phyloP scores from a whole-genome alignment of 495 filamentous ascomycete genomes.

The Penicillium psychrofluorescens region DNA sequence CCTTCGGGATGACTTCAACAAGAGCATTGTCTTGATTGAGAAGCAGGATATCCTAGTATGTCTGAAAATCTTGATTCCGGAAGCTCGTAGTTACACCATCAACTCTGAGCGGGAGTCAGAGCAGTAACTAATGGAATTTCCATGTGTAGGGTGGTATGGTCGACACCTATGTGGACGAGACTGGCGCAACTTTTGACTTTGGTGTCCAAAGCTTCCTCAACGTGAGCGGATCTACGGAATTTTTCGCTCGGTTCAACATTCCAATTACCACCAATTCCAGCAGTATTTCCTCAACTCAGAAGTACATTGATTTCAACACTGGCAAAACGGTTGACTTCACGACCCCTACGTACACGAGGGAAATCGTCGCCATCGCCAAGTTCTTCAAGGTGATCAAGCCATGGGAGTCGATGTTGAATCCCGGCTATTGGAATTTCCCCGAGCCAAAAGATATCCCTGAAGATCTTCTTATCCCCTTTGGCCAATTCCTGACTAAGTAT shows the following conservation, averaged over 20 bases:
- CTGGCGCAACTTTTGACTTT: slow-evolving; percentile 26
- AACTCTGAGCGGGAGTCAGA: not conserved
- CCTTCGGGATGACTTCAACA: slow-evolving; percentile 29
- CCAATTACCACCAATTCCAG: slow-evolving; percentile 10
- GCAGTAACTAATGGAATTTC: slow-evolving; percentile 3
- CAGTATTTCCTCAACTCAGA: slow-evolving; percentile 7
- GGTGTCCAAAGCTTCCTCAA: slow-evolving; percentile 36
- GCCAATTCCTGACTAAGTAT: slow-evolving; percentile 36
- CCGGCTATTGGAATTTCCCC: slow-evolving; percentile 33
- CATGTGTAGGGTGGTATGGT: slow-evolving; percentile 34
- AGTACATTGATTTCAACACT: slow-evolving; percentile 34
- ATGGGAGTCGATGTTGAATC: slow-evolving; percentile 28
- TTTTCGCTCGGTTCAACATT: slow-evolving; percentile 37
- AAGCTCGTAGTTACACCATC: not conserved
- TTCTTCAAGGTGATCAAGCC: slow-evolving; percentile 26
- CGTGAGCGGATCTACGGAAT: slow-evolving; percentile 22
- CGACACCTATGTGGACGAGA: slow-evolving; percentile 31
- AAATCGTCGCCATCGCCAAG: slow-evolving; percentile 23
- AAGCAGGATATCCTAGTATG: slow-evolving; percentile 30
- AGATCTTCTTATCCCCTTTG: slow-evolving; percentile 38
- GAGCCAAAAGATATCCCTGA: slow-evolving; percentile 25
- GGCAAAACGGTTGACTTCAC: slow-evolving; percentile 19
- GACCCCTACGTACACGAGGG: slow-evolving; percentile 10
- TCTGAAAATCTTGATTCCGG: slow-evolving; percentile 1
- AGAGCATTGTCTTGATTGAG: slow-evolving; percentile 36